These are phyloP conservation scores for Periconia sp. DNA, from an alignment of 2,329 filamentous ascomycete species.

Conservation along the genomic window DNA sequence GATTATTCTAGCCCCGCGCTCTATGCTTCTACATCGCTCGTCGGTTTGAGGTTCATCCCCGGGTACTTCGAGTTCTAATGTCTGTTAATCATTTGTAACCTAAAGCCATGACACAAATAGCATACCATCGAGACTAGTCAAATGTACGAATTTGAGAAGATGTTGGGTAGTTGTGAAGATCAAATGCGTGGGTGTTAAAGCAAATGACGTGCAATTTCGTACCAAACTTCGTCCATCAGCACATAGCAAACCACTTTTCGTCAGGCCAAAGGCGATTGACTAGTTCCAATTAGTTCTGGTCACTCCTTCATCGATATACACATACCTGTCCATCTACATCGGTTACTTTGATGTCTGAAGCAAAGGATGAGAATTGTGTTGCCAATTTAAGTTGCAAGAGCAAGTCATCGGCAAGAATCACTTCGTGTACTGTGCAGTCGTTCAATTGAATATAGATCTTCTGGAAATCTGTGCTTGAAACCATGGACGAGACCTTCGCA, in stretches of 20 bases:
- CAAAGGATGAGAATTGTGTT: constrained; percentile 33
- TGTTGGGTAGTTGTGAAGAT: constrained; percentile 93
- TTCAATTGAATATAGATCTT: constrained; percentile 30
- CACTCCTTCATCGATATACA: constrained; percentile 18
- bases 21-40: constrained; percentile 89
- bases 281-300: constrained; percentile 25
- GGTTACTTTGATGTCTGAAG: constrained; percentile 29
- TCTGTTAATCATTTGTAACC: too few relatives aligned
- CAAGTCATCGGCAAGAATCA: constrained; percentile 17
- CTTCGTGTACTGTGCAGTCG: constrained; percentile 27
- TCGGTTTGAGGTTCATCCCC: constrained; percentile 89
- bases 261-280: constrained; percentile 67
- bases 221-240: constrained; percentile 75
- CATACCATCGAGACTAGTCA: constrained; percentile 69
- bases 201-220: constrained; percentile 91
- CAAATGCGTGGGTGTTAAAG: constrained; percentile 80
- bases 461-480: constrained; percentile 26
- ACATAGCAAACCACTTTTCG: constrained; percentile 77
- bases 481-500: constrained; percentile 28
- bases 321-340: constrained; percentile 33
- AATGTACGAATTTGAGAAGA: constrained; percentile 90
- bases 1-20: constrained; percentile 84
- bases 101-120: too few relatives aligned
- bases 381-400: constrained; percentile 21
- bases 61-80: constrained; percentile 78